Base-by-base conservation (phyloP, 345 rosid genomes). In the Aegle marmelos region DNA sequence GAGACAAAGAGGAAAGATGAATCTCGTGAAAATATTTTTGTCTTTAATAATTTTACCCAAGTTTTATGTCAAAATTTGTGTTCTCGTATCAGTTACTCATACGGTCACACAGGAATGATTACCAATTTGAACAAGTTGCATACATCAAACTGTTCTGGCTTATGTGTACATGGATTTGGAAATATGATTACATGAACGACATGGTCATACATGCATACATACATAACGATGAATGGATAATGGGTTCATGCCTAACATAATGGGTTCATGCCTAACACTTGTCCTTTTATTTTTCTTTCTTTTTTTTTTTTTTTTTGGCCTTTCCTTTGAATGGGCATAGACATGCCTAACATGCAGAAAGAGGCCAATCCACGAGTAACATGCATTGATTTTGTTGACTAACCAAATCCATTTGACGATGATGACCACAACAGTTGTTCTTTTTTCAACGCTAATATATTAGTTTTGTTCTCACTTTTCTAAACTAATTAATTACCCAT, bases 371-470 rank as follows among this genome's bases (percentile, higher is more conserved):
- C 72, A 73, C 24, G 48, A 41, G 48, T 41, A 59, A 74, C 7
- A 11, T 53, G 76, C 79, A 61, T 75, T 45, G 19, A 71, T 34
- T 7, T 67, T 76, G 82, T 79, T 79, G 80, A 79, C 82, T 71
- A 75, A 79, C 74, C 75, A 78, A 78, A 75, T 75, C 79, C 81
- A 74, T 60, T 72, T 57, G 53, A 76, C 36, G 28, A 65, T 62
- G 48, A 65, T 50, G 74, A 68, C 75, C 54, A 25, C 25, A 19
- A 36, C 59, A 61, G 63, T 76, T 72, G 67, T 73, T 70, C 58
- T 67, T 21, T 62, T 74, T 82, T 75, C 76, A 74, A 82, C 73
- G 66, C 79, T 73, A 56, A 63, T 72, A 59, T 69, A 67, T 65
- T 77, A 68, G 9, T 25, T 39, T 62, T 31, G 24, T 65, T 13